Base-by-base conservation (phyloP, 2,329 filamentous ascomycete species). In the Penicillium sclerotigenum region DNA sequence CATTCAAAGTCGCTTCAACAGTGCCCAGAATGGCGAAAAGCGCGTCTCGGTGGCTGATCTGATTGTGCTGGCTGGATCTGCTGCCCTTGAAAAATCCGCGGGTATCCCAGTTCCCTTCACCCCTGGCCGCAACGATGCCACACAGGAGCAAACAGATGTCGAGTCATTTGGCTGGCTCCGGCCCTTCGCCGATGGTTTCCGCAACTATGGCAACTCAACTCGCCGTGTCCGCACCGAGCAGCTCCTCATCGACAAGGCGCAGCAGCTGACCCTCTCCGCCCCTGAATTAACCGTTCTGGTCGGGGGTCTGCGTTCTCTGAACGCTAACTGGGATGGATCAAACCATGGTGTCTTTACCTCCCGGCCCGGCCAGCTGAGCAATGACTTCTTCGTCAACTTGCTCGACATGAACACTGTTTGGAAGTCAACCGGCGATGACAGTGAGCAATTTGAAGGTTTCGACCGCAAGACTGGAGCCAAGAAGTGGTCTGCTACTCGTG, bases 321-420 rank as follows among this genome's bases (percentile, higher is more conserved):
- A 84, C 69, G 77, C 83, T 70, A 92, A 91, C 79, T 89, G 80
- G 60, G 87, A 91, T 64, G 85, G 85, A 40, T 89, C 87, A 0
- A 69, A 77, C 24, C 74, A 83, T 56, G 89, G 89, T 57, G 81
- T 91, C 56, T 80, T 91, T 68, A 92, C 89, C 54, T 79, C 80
- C 64, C 79, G 78, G 8, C 86, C 87, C 1, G 89, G 89, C 40
- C 74, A 83, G 64, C 79, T 92, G 65, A 89, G 85, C 68, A 91
- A 89, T 74, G 89, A 91, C 76, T 92, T 90, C 81, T 92, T 92
- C 68, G 82, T 89, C 73, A 91, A 91, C 77, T 79, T 92, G 1
- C 82, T 92, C 24, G 87, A 90, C 67, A 83, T 81, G 66, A 77
- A 74, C 72, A 88, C 82, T 7, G 78, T 75, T 22, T 91, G 89